phyloP scores from a whole-genome alignment of 1,284 basidiomycete genomes.

The Termitomyces sp. region DNA sequence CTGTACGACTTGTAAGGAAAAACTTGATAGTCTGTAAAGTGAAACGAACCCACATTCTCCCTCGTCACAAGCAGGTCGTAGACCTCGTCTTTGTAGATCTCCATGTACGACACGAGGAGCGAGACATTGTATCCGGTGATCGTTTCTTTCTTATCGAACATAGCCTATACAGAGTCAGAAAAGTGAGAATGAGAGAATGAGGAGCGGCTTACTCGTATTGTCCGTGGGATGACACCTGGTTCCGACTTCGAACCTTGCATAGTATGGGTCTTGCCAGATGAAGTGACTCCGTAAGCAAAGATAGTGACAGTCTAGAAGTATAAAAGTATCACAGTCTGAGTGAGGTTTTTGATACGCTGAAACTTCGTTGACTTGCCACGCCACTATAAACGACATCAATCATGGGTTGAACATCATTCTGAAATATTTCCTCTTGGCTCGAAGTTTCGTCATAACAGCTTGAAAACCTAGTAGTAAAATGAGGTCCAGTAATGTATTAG shows the following conservation, averaged over 20 bases:
- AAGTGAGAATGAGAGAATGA: background rate
- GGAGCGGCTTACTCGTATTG: slow-evolving; percentile 48
- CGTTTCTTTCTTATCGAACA: slow-evolving; percentile 42
- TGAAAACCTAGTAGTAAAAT: slow-evolving; percentile 43
- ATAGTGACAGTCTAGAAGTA: slow-evolving; percentile 70
- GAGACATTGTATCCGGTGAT: slow-evolving; percentile 35
- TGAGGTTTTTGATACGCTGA: background rate
- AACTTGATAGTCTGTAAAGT: background rate
- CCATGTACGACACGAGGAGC: slow-evolving; percentile 71
- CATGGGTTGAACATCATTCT: slow-evolving; percentile 63
- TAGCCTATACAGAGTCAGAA: slow-evolving; percentile 31
- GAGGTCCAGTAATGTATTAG: background rate
- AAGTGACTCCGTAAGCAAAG: slow-evolving; percentile 80
- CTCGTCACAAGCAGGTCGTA: slow-evolving; percentile 74
- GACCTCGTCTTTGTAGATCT: slow-evolving; percentile 83
- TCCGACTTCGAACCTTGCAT: slow-evolving; percentile 72
- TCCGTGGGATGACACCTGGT: slow-evolving; percentile 77
- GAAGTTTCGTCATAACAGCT: slow-evolving; percentile 66
- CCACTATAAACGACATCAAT: slow-evolving; percentile 67
- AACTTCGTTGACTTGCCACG: slow-evolving; percentile 43
- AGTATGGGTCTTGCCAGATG: slow-evolving; percentile 79
- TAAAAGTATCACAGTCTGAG: background rate
- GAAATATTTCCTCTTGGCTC: slow-evolving; percentile 67
- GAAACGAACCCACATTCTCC: slow-evolving; percentile 45
- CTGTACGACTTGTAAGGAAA: slow-evolving; percentile 31